Conservation (phyloP, 2,329 filamentous ascomycete species). For the Colletotrichum costaricense region DNA sequence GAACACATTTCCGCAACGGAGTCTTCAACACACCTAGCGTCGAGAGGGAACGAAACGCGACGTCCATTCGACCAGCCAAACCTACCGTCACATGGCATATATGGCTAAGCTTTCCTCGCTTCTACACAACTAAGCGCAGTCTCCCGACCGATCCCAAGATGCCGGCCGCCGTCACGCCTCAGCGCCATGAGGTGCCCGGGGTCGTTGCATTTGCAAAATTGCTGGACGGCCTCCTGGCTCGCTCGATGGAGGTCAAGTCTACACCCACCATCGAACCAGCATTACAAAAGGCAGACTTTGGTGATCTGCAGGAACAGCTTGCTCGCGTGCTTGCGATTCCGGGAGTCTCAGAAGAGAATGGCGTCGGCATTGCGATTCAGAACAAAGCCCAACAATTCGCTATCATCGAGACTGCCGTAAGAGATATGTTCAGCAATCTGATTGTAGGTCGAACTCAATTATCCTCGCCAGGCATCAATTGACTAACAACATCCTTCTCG, state of each 20-base stretch:
- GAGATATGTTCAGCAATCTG: slow-evolving; percentile 81
- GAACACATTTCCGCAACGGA: not conserved
- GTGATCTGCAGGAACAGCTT: slow-evolving; percentile 59
- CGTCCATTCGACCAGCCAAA: too few relatives aligned
- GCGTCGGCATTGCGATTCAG: slow-evolving; percentile 49
- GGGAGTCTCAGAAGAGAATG: slow-evolving; percentile 27
- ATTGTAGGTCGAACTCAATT: slow-evolving; percentile 67
- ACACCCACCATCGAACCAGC: slow-evolving; percentile 76
- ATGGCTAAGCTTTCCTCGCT: not conserved
- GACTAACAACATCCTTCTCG: slow-evolving; percentile 11
- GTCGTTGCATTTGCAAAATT: slow-evolving; percentile 65
- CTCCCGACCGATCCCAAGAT: slow-evolving; percentile 49
- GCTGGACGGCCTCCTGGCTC: slow-evolving; percentile 67
- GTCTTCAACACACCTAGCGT: not conserved
- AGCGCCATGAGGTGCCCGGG: slow-evolving; percentile 61
- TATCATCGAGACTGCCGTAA: slow-evolving; percentile 85
- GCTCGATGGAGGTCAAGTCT: slow-evolving; percentile 69
- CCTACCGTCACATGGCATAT: slow-evolving; percentile 3
- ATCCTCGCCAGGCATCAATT: not conserved
- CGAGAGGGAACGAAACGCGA: not conserved
- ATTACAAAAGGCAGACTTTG: slow-evolving; percentile 76
- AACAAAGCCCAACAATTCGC: slow-evolving; percentile 67
- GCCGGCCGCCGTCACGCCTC: slow-evolving; percentile 57
- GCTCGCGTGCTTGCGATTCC: slow-evolving; percentile 45
- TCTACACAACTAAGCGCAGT: not conserved